Evolutionary conservation across 192 early-diverging fungal genomes (phyloP).

Genomic region (Neocallimastix lanati): DNA sequence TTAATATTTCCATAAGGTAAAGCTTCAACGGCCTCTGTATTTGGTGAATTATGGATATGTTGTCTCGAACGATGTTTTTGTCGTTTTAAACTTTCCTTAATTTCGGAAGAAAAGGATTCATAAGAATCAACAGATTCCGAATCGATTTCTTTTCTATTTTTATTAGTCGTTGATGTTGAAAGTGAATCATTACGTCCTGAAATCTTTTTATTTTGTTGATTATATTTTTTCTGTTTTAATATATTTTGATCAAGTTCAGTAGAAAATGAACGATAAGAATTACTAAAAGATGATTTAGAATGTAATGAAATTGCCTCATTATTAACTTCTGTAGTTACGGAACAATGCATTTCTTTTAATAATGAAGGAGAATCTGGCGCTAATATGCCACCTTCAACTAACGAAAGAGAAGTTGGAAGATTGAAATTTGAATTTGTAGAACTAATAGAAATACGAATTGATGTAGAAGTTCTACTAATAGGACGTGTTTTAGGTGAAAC

Average conservation of each 20-base stretch:
- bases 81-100: not conserved
- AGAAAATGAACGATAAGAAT: not conserved
- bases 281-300: not conserved
- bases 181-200: no score
- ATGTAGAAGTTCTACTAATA: not conserved
- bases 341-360: not conserved
- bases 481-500: not conserved
- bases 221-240: not conserved
- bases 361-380: not conserved
- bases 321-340: not conserved
- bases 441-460: not conserved
- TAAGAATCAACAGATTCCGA: not conserved
- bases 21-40: not conserved
- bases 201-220: no score
- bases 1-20: not conserved
- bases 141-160: not conserved
- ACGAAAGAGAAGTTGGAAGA: not conserved
- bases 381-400: not conserved
- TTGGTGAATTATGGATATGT: not conserved
- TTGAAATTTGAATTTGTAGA: not conserved
- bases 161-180: no score
- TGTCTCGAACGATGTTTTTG: not conserved
- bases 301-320: not conserved
- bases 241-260: not conserved
- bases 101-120: not conserved